Percentiles rank a stretch among this genome's conserved stretches.
Evolutionary conservation across 805 yeast species (phyloP).

Genomic region (Starmera quercuum): DNA sequence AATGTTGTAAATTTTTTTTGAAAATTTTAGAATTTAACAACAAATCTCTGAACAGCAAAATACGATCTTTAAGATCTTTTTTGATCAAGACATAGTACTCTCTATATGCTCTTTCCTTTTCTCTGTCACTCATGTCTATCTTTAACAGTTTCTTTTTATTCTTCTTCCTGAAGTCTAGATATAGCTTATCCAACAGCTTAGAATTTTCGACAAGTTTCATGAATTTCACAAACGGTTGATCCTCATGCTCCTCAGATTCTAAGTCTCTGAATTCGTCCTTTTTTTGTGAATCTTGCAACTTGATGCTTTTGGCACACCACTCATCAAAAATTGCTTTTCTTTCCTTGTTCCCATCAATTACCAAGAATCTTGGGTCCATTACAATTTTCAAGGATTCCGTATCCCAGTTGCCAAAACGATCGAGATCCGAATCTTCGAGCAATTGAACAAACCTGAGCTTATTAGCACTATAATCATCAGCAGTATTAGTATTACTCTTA

Average conservation of each 20-base stretch:
- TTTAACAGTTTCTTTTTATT: conserved; percentile 20
- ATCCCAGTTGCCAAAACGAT: conserved; percentile 44
- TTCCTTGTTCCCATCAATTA: conserved; percentile 23
- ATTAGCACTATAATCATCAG: conserved; percentile 10
- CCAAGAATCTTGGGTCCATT: conserved; percentile 33
- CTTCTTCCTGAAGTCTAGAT: conserved; percentile 31
- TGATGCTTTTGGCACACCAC: conserved; percentile 31
- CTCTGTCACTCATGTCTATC: conserved; percentile 24
- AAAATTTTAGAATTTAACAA: conserved; percentile 12
- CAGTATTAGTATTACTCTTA: conserved; percentile 4
- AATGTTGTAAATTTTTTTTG: conserved; percentile 5
- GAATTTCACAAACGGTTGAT: conserved; percentile 15
- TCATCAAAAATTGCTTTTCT: conserved; percentile 34
- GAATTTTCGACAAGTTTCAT: conserved; percentile 20
- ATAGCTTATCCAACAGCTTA: conserved; percentile 22
- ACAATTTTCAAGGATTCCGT: conserved; percentile 32
- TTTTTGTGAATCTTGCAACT: conserved; percentile 2
- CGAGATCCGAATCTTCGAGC: conserved; percentile 24
- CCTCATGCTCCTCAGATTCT: conserved; percentile 3
- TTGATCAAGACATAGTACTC: conserved; percentile 19
- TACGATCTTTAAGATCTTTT: conserved; percentile 10
- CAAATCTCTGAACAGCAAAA: conserved; percentile 10
- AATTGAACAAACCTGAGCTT: conserved; percentile 23
- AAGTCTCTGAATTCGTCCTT: background rate
- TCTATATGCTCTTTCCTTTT: conserved; percentile 30